Percentiles rank a stretch among this genome's conserved stretches.
Evolutionary conservation across 768 basidiomycete species (phyloP).

Genomic region (Trichaptum fuscoviolaceum): DNA sequence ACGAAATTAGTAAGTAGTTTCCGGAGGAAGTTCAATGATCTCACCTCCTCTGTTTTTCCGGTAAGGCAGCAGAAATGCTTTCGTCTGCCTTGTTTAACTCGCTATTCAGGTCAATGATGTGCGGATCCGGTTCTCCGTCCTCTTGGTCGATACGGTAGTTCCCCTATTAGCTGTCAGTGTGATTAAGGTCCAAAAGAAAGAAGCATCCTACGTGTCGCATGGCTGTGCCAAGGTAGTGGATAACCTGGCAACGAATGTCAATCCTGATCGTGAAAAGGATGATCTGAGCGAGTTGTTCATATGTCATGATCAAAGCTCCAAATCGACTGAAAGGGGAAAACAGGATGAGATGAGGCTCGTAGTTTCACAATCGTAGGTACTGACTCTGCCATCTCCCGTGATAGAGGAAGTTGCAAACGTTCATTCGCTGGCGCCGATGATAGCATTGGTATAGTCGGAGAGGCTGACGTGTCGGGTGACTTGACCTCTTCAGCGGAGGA

Average conservation of each 20-base stretch:
- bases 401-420: slow-evolving; percentile 67
- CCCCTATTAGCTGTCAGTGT: slow-evolving; percentile 45
- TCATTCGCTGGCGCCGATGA: slow-evolving; percentile 36
- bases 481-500: slow-evolving; percentile 48
- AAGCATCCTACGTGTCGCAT: slow-evolving; percentile 58
- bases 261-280: slow-evolving; percentile 84
- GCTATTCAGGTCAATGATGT: slow-evolving; percentile 78
- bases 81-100: slow-evolving; percentile 78
- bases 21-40: slow-evolving; percentile 21
- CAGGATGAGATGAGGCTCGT: slow-evolving; percentile 9
- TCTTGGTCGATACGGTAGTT: slow-evolving; percentile 80
- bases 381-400: slow-evolving; percentile 84
- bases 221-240: slow-evolving; percentile 76
- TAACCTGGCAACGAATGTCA: slow-evolving; percentile 80
- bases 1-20: slow-evolving; percentile 9
- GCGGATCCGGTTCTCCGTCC: slow-evolving; percentile 86
- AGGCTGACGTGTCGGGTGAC: slow-evolving; percentile 41
- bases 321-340: slow-evolving; percentile 60
- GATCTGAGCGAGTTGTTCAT: slow-evolving; percentile 81
- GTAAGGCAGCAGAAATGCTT: slow-evolving; percentile 54
- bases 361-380: slow-evolving; percentile 24
- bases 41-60: slow-evolving; percentile 61
- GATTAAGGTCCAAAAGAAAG: neutral
- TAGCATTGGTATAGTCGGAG: slow-evolving; percentile 41
- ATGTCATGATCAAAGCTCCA: slow-evolving; percentile 85